Evolutionary conservation across 2,329 filamentous ascomycete genomes (phyloP).

Genomic region (Phoma sp.): DNA sequence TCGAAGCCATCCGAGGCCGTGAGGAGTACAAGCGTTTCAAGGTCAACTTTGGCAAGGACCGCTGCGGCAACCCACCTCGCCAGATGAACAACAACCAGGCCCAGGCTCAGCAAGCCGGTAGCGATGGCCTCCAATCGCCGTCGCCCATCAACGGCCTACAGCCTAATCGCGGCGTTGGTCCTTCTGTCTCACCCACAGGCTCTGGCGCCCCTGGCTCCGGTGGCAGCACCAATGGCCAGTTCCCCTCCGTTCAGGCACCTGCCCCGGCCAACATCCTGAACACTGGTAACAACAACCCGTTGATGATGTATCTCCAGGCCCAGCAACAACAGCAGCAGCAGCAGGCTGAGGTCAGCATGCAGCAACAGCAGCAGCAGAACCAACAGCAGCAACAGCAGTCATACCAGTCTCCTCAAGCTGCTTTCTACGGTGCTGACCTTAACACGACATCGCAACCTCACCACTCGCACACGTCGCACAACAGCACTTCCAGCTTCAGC

Average conservation of each 20-base stretch:
- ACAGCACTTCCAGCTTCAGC: slow-evolving; percentile 60
- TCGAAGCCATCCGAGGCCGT: slow-evolving; percentile 91
- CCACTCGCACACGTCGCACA: slow-evolving; percentile 64
- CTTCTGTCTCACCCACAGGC: slow-evolving; percentile 67
- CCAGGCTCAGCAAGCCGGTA: slow-evolving; percentile 71
- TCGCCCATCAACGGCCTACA: slow-evolving; percentile 66
- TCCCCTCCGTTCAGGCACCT: slow-evolving; percentile 66
- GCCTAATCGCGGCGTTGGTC: slow-evolving; percentile 59
- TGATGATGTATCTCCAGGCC: slow-evolving; percentile 93
- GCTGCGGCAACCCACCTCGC: slow-evolving; percentile 93
- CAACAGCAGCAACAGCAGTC: slow-evolving; percentile 49
- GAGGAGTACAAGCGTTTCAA: slow-evolving; percentile 99
- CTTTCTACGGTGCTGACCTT: slow-evolving; percentile 75
- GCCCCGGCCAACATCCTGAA: slow-evolving; percentile 80
- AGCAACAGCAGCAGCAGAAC: slow-evolving; percentile 38
- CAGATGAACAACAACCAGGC: slow-evolving; percentile 72
- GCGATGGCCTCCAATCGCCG: slow-evolving; percentile 63
- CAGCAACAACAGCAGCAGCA: slow-evolving; percentile 55
- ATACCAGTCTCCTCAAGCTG: slow-evolving; percentile 77
- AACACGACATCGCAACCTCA: slow-evolving; percentile 69
- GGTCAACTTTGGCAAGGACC: slow-evolving; percentile 99
- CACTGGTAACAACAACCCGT: slow-evolving; percentile 79
- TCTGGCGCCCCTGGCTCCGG: slow-evolving; percentile 64
- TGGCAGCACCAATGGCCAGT: slow-evolving; percentile 63
- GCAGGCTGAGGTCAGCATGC: slow-evolving; percentile 48